phyloP scores from a whole-genome alignment of 2,329 filamentous ascomycete species.

The Aspergillus glaucus region DNA sequence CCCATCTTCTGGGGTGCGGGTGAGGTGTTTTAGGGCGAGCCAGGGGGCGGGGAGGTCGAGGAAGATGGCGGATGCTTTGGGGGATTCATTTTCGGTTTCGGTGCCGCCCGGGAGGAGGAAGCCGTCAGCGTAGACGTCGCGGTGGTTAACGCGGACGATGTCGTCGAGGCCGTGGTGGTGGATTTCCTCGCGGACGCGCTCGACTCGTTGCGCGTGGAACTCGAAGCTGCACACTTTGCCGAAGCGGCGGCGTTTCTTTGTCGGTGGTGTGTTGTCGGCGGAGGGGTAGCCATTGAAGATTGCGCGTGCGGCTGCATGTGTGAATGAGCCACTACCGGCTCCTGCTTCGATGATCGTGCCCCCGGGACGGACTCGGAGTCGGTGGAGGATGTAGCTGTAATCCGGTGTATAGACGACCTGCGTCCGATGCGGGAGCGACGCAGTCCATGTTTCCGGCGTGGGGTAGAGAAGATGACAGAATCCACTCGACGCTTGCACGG shows the following conservation, averaged over 20 bases:
- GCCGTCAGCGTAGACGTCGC: constrained; percentile 46
- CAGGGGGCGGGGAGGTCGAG: constrained; percentile 47
- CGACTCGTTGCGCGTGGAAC: constrained; percentile 41
- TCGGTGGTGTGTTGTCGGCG: constrained; percentile 2
- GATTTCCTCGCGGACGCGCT: constrained; percentile 39
- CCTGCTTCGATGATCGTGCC: constrained; percentile 45
- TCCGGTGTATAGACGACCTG: constrained; percentile 50
- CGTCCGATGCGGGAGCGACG: constrained; percentile 46
- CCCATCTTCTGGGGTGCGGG: constrained; percentile 29
- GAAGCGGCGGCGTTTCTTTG: constrained; percentile 21
- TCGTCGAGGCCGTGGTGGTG: constrained; percentile 38
- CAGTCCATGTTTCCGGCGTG: constrained; percentile 47
- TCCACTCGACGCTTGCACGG: constrained; percentile 39
- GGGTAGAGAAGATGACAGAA: constrained; percentile 46
- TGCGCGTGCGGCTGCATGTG: constrained; percentile 44
- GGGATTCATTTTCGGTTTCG: constrained; percentile 28
- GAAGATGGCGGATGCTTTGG: constrained; percentile 43
- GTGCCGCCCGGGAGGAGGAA: constrained; percentile 35
- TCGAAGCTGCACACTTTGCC: constrained; percentile 48
- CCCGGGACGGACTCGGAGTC: constrained; percentile 42
- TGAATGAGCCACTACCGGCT: constrained; percentile 48
- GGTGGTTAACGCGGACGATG: constrained; percentile 41
- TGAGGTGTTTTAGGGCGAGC: constrained; percentile 44
- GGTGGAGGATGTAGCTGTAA: constrained; percentile 48
- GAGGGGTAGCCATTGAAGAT: constrained; percentile 43